A percentile compares a stretch with the other conserved stretches of the same genome.
Conservation (phyloP, 2,329 filamentous ascomycete genomes). For the Fusarium mundagurra region DNA sequence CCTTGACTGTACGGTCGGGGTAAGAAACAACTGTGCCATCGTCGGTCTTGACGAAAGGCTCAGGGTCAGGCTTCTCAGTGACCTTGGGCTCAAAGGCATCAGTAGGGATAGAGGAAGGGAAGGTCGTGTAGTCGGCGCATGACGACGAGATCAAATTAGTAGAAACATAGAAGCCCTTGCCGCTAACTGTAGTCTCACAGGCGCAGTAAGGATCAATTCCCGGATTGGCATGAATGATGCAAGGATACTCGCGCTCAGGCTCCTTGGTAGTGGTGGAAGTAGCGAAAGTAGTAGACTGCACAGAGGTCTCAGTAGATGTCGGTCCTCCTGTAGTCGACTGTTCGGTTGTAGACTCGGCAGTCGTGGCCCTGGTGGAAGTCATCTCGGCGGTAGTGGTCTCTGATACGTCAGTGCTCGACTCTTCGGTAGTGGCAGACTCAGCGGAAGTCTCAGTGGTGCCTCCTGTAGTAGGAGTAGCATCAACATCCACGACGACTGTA, state of each 20-base stretch:
- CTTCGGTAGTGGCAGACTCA: not conserved
- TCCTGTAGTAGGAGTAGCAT: not conserved
- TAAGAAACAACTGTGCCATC: slow-evolving; percentile 19
- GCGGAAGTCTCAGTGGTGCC: not conserved
- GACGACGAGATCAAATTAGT: slow-evolving; percentile 1
- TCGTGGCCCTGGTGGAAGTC: not conserved
- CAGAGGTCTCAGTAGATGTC: not conserved
- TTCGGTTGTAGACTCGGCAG: not conserved
- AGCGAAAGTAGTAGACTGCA: not conserved
- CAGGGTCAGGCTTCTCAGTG: not conserved
- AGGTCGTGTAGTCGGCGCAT: not conserved
- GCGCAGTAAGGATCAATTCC: not conserved
- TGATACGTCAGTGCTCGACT: not conserved
- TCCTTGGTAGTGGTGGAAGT: not conserved
- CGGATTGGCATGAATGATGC: not conserved
- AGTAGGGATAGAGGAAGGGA: slow-evolving; percentile 9
- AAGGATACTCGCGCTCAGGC: slow-evolving; percentile 2
- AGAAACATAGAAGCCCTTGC: not conserved
- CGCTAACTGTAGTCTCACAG: slow-evolving; percentile 2
- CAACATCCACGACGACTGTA: not conserved
- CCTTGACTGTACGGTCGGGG: not conserved
- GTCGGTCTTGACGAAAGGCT: slow-evolving; percentile 2
- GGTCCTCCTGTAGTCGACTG: not conserved
- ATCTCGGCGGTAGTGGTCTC: not conserved
- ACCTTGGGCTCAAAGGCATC: not conserved